Evolutionary conservation across 2,329 filamentous ascomycete genomes (phyloP).

Genomic region (Xylariaceae sp.): DNA sequence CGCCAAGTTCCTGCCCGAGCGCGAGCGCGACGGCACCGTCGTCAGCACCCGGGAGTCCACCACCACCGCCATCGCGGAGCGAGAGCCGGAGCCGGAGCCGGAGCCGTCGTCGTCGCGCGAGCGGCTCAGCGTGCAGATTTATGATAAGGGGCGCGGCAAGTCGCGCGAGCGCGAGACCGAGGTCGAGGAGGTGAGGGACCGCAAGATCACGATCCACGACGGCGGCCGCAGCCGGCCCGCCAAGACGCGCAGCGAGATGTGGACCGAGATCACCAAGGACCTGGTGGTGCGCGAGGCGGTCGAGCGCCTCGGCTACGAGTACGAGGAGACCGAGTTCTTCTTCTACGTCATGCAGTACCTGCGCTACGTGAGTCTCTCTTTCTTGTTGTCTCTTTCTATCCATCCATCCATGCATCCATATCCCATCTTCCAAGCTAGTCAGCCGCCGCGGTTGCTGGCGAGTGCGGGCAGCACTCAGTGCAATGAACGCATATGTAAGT

Average conservation of each 20-base stretch:
- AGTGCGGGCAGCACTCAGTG: too few relatives aligned
- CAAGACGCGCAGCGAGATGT: slow-evolving; percentile 59
- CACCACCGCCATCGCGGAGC: slow-evolving; percentile 22
- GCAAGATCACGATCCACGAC: slow-evolving; percentile 33
- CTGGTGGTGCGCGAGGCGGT: slow-evolving; percentile 82
- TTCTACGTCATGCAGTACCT: slow-evolving; percentile 93
- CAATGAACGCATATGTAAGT: too few relatives aligned
- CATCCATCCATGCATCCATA: neutral
- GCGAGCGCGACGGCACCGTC: slow-evolving; percentile 40
- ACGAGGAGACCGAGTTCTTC: slow-evolving; percentile 80
- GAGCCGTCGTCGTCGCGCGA: slow-evolving; percentile 21
- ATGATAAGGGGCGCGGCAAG: slow-evolving; percentile 24
- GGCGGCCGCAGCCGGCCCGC: slow-evolving; percentile 24
- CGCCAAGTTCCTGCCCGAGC: slow-evolving; percentile 65
- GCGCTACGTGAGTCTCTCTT: slow-evolving; percentile 60
- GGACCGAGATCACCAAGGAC: slow-evolving; percentile 97
- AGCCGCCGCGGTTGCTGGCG: too few relatives aligned
- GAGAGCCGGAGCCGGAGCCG: slow-evolving; percentile 19
- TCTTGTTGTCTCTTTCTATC: neutral
- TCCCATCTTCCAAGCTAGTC: neutral
- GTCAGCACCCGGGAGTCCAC: slow-evolving; percentile 19
- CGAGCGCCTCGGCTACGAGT: slow-evolving; percentile 75
- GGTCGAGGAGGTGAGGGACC: slow-evolving; percentile 49
- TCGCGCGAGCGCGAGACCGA: slow-evolving; percentile 39
- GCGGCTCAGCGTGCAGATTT: slow-evolving; percentile 39